phyloP scores from a whole-genome alignment of 2,329 filamentous ascomycete genomes.

The Herpotrichia juniperi region DNA sequence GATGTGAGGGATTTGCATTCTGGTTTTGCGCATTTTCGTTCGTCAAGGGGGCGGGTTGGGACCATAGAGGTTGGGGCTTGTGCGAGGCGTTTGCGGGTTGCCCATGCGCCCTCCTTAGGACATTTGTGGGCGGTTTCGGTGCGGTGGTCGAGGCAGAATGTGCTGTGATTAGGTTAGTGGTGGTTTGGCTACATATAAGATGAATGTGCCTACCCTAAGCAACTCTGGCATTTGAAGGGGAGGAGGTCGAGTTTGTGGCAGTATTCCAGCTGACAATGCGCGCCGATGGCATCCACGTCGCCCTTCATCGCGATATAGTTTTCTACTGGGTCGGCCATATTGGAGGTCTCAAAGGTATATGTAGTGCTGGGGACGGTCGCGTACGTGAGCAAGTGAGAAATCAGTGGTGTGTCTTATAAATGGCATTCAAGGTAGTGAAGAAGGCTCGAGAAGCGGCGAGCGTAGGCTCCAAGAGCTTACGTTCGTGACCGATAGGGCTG shows the following conservation, averaged over 20 bases:
- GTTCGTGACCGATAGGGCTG: constrained; percentile 3
- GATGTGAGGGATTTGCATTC: constrained; percentile 74
- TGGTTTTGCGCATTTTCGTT: constrained; percentile 72
- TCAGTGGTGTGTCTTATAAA: constrained; percentile 12
- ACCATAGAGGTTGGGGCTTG: too few relatives aligned
- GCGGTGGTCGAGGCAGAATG: constrained; percentile 93
- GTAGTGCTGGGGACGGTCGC: constrained; percentile 3
- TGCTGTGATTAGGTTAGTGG: too few relatives aligned
- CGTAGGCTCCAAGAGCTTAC: constrained; percentile 17
- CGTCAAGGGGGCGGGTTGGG: constrained; percentile 63
- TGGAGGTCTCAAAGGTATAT: constrained; percentile 4
- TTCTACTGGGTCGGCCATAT: constrained; percentile 23
- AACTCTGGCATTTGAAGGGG: constrained; percentile 92
- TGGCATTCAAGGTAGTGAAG: constrained; percentile 12
- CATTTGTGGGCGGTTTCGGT: constrained; percentile 81
- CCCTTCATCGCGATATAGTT: constrained; percentile 73
- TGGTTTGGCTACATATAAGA: background rate
- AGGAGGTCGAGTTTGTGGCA: constrained; percentile 97
- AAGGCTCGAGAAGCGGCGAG: constrained; percentile 24
- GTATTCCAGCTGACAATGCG: constrained; percentile 88
- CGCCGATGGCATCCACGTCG: constrained; percentile 85
- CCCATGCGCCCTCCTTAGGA: constrained; percentile 66
- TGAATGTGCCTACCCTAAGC: constrained; percentile 58
- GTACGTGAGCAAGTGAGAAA: background rate
- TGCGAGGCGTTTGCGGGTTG: constrained; percentile 54